Evolutionary conservation across 1,139 yeast species (phyloP).

Genomic region (Ogataea hybrid): DNA sequence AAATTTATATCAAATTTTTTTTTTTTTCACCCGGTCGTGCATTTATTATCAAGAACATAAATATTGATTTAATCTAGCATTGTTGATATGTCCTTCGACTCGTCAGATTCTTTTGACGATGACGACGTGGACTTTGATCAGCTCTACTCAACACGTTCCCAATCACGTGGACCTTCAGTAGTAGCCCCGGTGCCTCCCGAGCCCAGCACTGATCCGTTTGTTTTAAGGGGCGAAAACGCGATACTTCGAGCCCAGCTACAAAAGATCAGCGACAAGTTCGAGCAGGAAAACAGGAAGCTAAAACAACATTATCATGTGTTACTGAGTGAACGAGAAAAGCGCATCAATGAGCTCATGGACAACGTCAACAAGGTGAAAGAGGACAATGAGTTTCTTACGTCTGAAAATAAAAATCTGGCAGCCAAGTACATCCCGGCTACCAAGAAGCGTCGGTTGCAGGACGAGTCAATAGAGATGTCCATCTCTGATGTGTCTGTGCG

Average conservation of each 20-base stretch:
- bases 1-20: slow-evolving; percentile 2
- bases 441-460: slow-evolving; percentile 23
- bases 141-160: slow-evolving; percentile 17
- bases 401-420: slow-evolving; percentile 36
- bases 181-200: background rate
- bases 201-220: slow-evolving; percentile 34
- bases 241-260: slow-evolving; percentile 65
- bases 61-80: background rate
- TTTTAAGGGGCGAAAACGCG: slow-evolving; percentile 76
- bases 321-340: slow-evolving; percentile 39
- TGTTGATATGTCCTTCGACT: slow-evolving; percentile 6
- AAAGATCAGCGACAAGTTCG: slow-evolving; percentile 44
- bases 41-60: background rate
- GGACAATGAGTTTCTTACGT: slow-evolving; percentile 62
- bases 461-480: slow-evolving; percentile 15
- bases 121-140: slow-evolving; percentile 31
- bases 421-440: slow-evolving; percentile 21
- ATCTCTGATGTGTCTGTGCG: slow-evolving; percentile 4
- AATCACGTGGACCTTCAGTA: slow-evolving; percentile 2
- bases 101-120: slow-evolving; percentile 32
- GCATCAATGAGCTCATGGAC: slow-evolving; percentile 41
- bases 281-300: slow-evolving; percentile 43
- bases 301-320: slow-evolving; percentile 35
- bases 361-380: slow-evolving; percentile 60
- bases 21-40: slow-evolving; percentile 11